Evolutionary conservation across 768 basidiomycete species (phyloP), one percentile per base, ranked within the genome.

Genomic region (Cubamyces sp.): DNA sequence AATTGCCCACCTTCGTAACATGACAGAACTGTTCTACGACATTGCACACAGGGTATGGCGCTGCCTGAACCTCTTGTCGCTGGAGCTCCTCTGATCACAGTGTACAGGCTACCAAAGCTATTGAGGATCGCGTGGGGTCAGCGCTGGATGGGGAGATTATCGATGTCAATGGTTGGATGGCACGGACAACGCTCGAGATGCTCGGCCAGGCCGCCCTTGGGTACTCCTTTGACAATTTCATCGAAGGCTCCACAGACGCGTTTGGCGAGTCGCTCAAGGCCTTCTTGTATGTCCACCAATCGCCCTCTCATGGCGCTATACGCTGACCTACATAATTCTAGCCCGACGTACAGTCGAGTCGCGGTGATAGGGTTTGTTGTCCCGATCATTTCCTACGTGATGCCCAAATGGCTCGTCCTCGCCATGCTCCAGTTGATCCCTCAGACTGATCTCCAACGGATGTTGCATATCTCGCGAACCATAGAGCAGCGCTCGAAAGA

Each of bases 401-500:
- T 63, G 25, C 65, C 68, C 0, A 68, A 71, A 0, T 54, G 59
- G 26, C 65, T 80, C 37, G 66, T 75, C 14, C 71, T 75, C 26
- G 72, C 67, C 34, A 14, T 80, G 0, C 68, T 79, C 1, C 66
- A 74, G 42, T 28, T 70, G 16, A 56, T 76, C 14, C 81, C 81
- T 1, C 74, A 68, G 56, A 67, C 68, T 49, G 54, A 66, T 1
- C 41, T 79, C 5, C 74, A 75, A 15, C 53, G 65, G 2, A 43
- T 81, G 15, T 67, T 76, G 50, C 72, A 74, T 15, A 70, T 79
- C 18, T 60, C 75, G 0, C 75, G 77, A 41, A 64, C 73, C 3
- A 70, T 83, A 69, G 67, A 78, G 19, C 60, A 70, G 9, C 74
- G 73, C 5, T 74, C 80, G 7, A 57, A 70, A n/a, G 66, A 74